Percentiles rank a stretch among this genome's conserved stretches.
These are phyloP conservation scores for Podila epicladia DNA, from an alignment of 192 early-diverging fungal genomes.

Conservation along the genomic window DNA sequence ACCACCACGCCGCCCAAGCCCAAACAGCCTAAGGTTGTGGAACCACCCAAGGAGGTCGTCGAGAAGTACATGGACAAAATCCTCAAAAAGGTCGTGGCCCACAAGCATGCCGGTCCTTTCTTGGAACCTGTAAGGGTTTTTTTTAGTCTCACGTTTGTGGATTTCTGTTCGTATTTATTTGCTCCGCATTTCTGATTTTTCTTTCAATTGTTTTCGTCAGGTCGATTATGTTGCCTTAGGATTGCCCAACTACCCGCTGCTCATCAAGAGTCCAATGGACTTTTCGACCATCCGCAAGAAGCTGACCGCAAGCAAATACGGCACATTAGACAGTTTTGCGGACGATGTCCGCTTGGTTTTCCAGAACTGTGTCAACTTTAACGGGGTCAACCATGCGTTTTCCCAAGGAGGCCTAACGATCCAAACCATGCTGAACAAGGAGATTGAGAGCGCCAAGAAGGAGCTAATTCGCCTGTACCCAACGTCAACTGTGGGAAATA, in stretches of 20 bases:
- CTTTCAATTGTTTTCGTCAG: constrained; percentile 10
- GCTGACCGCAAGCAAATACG: constrained; percentile 59
- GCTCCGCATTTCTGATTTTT: not conserved
- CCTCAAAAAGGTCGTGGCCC: constrained; percentile 48
- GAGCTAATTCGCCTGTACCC: constrained; percentile 32
- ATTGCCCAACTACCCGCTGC: constrained; percentile 55
- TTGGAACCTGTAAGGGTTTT: constrained; percentile 51
- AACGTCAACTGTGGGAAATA: constrained; percentile 7
- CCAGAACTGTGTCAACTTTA: constrained; percentile 80
- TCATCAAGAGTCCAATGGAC: constrained; percentile 79
- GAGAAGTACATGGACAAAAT: constrained; percentile 43
- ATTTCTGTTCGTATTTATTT: not conserved
- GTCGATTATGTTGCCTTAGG: constrained; percentile 56
- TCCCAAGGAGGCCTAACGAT: constrained; percentile 42
- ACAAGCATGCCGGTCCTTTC: constrained; percentile 54
- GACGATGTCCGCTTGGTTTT: constrained; percentile 70
- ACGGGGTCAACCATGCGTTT: constrained; percentile 54
- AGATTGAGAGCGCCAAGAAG: constrained; percentile 44
- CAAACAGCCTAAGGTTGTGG: constrained; percentile 24
- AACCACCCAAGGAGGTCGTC: constrained; percentile 27
- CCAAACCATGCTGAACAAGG: constrained; percentile 33
- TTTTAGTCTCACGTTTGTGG: not conserved
- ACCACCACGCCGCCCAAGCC: constrained; percentile 17
- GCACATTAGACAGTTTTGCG: constrained; percentile 60
- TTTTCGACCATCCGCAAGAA: constrained; percentile 72